Evolutionary conservation across 768 basidiomycete genomes (phyloP).

Genomic region (Macrolepiota albuminosa): DNA sequence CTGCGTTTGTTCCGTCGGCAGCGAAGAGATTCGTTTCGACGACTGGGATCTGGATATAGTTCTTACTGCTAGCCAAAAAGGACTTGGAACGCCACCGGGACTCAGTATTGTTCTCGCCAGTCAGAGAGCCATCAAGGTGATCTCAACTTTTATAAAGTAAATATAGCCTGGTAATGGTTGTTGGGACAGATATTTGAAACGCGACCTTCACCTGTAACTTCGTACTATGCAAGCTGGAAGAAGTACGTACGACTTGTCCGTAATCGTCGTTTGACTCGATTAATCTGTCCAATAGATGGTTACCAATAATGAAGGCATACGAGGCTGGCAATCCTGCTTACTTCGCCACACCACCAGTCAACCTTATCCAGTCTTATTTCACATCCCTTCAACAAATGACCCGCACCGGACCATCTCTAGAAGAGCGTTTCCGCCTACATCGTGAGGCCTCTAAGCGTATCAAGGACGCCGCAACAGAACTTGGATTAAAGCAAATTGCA

Average conservation of each 20-base stretch:
- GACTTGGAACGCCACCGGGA: conserved; percentile 90
- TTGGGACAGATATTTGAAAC: conserved; percentile 46
- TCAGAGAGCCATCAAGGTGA: conserved; percentile 67
- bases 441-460: conserved; percentile 60
- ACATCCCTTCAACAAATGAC: conserved; percentile 76
- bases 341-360: conserved; percentile 94
- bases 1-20: conserved; percentile 94
- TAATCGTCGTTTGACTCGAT: not conserved
- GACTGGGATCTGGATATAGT: conserved; percentile 92
- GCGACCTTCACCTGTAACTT: conserved; percentile 58
- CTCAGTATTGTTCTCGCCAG: conserved; percentile 83
- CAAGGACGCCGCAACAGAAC: conserved; percentile 55
- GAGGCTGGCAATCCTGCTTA: conserved; percentile 78
- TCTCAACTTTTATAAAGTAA: not conserved
- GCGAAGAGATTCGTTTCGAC: conserved; percentile 93
- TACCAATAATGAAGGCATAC: conserved; percentile 93
- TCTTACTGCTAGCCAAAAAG: conserved; percentile 84
- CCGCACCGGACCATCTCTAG: conserved; percentile 54
- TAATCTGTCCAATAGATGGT: conserved; percentile 49
- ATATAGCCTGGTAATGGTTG: not conserved
- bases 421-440: conserved; percentile 77
- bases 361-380: conserved; percentile 89
- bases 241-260: conserved; percentile 38
- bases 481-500: conserved; percentile 77
- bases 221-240: conserved; percentile 90